Evolutionary conservation across 768 basidiomycete genomes (phyloP).

Genomic region (Boletus eberwhitei): DNA sequence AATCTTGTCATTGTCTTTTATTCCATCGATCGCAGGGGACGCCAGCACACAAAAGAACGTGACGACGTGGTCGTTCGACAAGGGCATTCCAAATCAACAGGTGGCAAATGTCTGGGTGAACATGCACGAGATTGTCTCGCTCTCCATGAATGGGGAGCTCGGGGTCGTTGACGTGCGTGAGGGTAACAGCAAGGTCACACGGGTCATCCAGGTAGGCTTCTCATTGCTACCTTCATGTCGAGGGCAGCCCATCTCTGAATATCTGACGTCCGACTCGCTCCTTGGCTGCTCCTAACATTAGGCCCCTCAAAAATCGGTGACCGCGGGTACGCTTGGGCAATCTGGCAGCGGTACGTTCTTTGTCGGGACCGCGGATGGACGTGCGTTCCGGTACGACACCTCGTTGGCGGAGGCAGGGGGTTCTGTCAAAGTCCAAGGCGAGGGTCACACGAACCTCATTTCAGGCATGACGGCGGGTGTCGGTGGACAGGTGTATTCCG

Average conservation of each 20-base stretch:
- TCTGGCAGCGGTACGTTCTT: slow-evolving; percentile 59
- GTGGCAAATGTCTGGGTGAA: slow-evolving; percentile 84
- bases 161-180: slow-evolving; percentile 76
- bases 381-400: slow-evolving; percentile 61
- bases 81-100: slow-evolving; percentile 79
- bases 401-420: slow-evolving; percentile 2
- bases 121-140: slow-evolving; percentile 67
- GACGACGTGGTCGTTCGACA: slow-evolving; percentile 69
- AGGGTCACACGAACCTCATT: slow-evolving; percentile 69
- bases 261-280: neutral
- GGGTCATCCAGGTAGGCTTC: slow-evolving; percentile 56
- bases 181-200: slow-evolving; percentile 54
- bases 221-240: neutral
- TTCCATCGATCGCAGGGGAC: slow-evolving; percentile 58
- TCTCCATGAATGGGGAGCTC: slow-evolving; percentile 79
- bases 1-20: neutral
- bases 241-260: neutral
- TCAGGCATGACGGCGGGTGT: slow-evolving; percentile 52
- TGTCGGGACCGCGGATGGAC: slow-evolving; percentile 78
- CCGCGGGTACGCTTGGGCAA: slow-evolving; percentile 46
- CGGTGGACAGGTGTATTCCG: slow-evolving; percentile 56
- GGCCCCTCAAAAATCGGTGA: slow-evolving; percentile 83
- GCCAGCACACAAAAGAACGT: slow-evolving; percentile 64
- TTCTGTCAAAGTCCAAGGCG: slow-evolving; percentile 51
- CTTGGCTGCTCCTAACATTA: slow-evolving; percentile 26